Percentiles rank a stretch among this genome's conserved stretches.
These are phyloP conservation scores for Termitomyces sp. DNA, from an alignment of 768 basidiomycete genomes.

Conservation along the genomic window DNA sequence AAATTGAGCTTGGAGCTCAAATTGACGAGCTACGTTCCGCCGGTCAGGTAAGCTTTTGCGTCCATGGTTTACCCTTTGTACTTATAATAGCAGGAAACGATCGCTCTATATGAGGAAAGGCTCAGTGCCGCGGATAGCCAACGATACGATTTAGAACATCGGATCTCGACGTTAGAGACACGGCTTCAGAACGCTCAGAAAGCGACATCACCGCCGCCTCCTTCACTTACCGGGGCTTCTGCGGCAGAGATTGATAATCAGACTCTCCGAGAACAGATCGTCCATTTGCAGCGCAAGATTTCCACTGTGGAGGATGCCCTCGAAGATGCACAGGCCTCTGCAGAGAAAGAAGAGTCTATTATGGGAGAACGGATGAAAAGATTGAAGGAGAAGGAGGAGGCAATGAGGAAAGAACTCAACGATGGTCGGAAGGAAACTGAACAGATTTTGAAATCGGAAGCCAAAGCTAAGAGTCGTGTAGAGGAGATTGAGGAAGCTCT, in stretches of 20 bases:
- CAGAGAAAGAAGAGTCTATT: slow-evolving; percentile 69
- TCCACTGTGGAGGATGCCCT: slow-evolving; percentile 75
- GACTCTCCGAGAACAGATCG: slow-evolving; percentile 82
- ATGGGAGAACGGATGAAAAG: slow-evolving; percentile 59
- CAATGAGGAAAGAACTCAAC: slow-evolving; percentile 62
- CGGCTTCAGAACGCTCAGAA: slow-evolving; percentile 22
- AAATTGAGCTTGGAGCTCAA: slow-evolving; percentile 60
- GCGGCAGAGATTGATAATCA: slow-evolving; percentile 95
- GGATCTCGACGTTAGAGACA: slow-evolving; percentile 50
- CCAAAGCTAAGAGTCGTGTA: slow-evolving; percentile 52
- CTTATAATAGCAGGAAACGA: slow-evolving; percentile 64
- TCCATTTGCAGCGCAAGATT: slow-evolving; percentile 78
- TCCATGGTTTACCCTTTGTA: not conserved
- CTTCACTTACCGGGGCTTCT: slow-evolving; percentile 41
- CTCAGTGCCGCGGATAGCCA: slow-evolving; percentile 63
- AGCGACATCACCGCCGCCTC: slow-evolving; percentile 15
- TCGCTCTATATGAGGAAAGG: slow-evolving; percentile 90
- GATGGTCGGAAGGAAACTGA: slow-evolving; percentile 64
- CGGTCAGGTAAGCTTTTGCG: slow-evolving; percentile 59
- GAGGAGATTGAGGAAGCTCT: slow-evolving; percentile 90
- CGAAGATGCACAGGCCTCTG: slow-evolving; percentile 63
- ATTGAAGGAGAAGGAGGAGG: slow-evolving; percentile 69
- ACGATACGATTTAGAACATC: slow-evolving; percentile 75
- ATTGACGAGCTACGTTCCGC: slow-evolving; percentile 84
- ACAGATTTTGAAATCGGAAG: slow-evolving; percentile 55